Base-by-base conservation (phyloP, 1,139 yeast species). In the Suhomyces bribrorum region DNA sequence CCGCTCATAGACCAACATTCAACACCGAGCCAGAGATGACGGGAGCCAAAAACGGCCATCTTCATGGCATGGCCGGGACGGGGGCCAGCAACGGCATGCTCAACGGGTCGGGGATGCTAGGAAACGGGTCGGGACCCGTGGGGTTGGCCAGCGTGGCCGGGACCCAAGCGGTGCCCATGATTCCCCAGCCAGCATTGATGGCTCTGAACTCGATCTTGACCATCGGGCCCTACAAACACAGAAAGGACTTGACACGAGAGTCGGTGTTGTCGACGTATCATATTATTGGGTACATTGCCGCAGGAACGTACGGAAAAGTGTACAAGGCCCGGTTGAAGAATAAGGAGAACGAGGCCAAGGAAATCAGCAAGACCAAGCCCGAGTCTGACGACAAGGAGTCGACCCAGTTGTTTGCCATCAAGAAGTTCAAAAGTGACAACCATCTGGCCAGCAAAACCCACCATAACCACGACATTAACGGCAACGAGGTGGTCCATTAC, bases 281-380 rank as follows among this genome's bases (percentile, higher is more conserved):
- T 46, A 85, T 94, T 45, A 67, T 88, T 23, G 99, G 99, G 0
- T 92, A 92, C 61, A 94, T 92, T 45, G 98, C 98, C 0, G 96
- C 98, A 1, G 99, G 99, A 27, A 92, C 99, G 0, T 92, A 92
- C 61, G 99, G 99, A 40, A 82, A 94, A 48, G 99, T 92, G 20
- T 94, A 89, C 66, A 92, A 92, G 59, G 97, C 97, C 12, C 77
- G 75, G 47, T 66, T 75, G 20, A 70, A 69, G 50, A 53, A 37
- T 50, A 62, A 63, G 26, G 44, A 42, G 31, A 47, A 40, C 23
- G 37, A 22, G 14, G 16, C 28, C 5, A 6, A 17, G 24, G 38
- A 41, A 26, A 28, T 27, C 8, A 31, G 30, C 5, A 28, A 26
- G 13, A 12, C 30, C 14, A 31, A 15, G 14, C 18, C 15, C 3